Evolutionary conservation across 164 flowering plant genomes (phyloP), one percentile per base, ranked within the genome.

Genomic region (Tinospora cordifolia): DNA sequence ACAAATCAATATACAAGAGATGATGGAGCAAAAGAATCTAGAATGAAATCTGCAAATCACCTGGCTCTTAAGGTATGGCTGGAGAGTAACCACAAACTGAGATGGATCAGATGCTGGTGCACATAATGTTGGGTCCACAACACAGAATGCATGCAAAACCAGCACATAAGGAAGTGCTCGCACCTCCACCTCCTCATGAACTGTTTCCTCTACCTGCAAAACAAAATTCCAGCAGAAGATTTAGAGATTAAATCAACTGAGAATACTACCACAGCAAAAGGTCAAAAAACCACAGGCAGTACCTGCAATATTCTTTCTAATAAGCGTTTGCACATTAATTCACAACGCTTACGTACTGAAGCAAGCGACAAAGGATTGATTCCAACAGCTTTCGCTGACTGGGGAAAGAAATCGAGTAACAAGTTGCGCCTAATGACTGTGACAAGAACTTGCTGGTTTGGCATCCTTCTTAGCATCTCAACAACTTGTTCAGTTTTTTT

Each of bases 401-500:
- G 99, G 24, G 99, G 88, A 3, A 92, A 82, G 81, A 95, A 95
- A 79, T 95, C 99, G 74, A 95, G 97, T 25, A 86, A 88, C 71
- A 95, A 82, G 81, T 84, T 90, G 41, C 94, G 90, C 77, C 80
- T 89, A 58, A 95, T 85, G 66, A 95, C 85, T 51, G 84, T 81
- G 30, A 91, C 91, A 78, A 95, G 90, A 72, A 80, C 88, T 73
- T 95, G 96, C 77, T 86, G 87, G 79, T 78, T 88, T 25, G 86
- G 84, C 90, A 91, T 84, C 82, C 78, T 88, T 76, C 85, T 86
- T 75, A 85, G 78, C 87, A 92, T 79, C 72, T 90, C 90, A 83
- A 90, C 99, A 77, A 95, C 83, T 79, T 95, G 99, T 80, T 95
- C 96, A 60, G 98, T 89, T 78, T 91, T 95, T 75, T 87, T 87